phyloP scores from a whole-genome alignment of 371 early-diverging fungal species.

The Mucor racemosus region DNA sequence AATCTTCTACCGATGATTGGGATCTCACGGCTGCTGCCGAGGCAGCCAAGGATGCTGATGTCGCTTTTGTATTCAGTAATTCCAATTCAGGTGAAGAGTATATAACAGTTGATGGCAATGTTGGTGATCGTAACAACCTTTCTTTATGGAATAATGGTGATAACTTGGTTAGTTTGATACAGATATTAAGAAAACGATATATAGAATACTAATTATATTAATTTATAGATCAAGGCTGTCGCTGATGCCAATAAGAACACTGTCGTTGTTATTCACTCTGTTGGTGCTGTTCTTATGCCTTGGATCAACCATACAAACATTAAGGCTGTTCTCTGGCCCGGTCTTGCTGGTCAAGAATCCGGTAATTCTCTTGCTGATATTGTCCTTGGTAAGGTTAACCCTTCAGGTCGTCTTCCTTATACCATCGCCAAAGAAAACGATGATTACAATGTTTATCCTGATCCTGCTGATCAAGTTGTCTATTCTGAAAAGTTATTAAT shows the following conservation, averaged over 20 bases:
- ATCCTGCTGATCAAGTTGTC: constrained; percentile 13
- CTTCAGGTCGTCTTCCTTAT: constrained; percentile 66
- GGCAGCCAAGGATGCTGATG: constrained; percentile 49
- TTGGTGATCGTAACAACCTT: constrained; percentile 64
- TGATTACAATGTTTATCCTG: constrained; percentile 42
- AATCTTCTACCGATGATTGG: constrained; percentile 39
- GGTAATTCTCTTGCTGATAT: constrained; percentile 67
- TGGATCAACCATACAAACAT: constrained; percentile 64
- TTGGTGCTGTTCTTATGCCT: constrained; percentile 64
- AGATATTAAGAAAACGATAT: neutral
- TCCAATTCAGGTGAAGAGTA: constrained; percentile 66
- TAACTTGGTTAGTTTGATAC: constrained; percentile 40
- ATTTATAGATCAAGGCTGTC: constrained; percentile 52
- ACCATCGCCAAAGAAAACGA: constrained; percentile 47
- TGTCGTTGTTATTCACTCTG: constrained; percentile 63
- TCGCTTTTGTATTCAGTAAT: constrained; percentile 62
- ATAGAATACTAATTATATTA: neutral
- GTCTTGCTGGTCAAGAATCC: constrained; percentile 60
- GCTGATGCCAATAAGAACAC: constrained; percentile 58
- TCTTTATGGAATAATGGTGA: constrained; percentile 65
- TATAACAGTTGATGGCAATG: constrained; percentile 42
- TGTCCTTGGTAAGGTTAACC: constrained; percentile 63
- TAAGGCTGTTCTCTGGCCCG: constrained; percentile 59
- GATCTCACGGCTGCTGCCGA: constrained; percentile 38
- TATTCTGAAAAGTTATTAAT: constrained; percentile 61